phyloP scores from a whole-genome alignment of 129 eudicot species.

The Solidago caesia region DNA sequence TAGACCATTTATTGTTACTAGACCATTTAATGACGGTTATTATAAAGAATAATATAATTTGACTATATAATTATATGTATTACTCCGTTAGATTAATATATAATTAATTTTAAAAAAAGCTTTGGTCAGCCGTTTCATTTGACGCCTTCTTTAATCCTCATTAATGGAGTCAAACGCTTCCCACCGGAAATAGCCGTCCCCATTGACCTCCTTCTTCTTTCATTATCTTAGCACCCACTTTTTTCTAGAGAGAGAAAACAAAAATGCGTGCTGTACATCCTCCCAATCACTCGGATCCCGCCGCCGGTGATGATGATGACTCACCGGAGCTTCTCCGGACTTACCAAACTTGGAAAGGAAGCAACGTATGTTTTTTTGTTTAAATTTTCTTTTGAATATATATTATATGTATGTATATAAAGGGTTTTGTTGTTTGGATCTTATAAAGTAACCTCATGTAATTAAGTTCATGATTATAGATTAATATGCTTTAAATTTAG shows the following conservation, averaged over 20 bases:
- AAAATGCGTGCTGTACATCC: constrained; percentile 53
- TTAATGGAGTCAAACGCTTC: constrained; percentile 29
- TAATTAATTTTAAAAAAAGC: too few species aligned
- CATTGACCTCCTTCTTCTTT: constrained; percentile 27
- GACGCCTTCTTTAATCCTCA: constrained; percentile 20
- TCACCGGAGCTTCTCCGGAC: constrained; percentile 40
- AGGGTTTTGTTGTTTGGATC: not conserved
- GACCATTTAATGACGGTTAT: too few species aligned
- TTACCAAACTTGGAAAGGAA: constrained; percentile 63
- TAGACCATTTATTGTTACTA: too few species aligned
- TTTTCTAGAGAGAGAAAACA: constrained; percentile 26
- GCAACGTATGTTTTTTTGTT: constrained; percentile 41
- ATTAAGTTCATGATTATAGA: not conserved
- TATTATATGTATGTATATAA: not conserved
- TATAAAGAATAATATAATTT: too few species aligned
- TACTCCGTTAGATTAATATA: too few species aligned
- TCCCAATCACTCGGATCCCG: constrained; percentile 37
- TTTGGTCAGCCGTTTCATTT: constrained; percentile 38
- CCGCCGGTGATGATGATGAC: constrained; percentile 29
- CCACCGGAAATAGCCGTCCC: constrained; percentile 28
- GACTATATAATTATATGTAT: too few species aligned
- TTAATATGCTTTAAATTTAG: not conserved
- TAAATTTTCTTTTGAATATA: not conserved
- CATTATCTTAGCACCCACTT: too few species aligned
- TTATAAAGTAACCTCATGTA: not conserved